Evolutionary conservation across 2,329 filamentous ascomycete species (phyloP).

Genomic region (Fusarium nurragi): DNA sequence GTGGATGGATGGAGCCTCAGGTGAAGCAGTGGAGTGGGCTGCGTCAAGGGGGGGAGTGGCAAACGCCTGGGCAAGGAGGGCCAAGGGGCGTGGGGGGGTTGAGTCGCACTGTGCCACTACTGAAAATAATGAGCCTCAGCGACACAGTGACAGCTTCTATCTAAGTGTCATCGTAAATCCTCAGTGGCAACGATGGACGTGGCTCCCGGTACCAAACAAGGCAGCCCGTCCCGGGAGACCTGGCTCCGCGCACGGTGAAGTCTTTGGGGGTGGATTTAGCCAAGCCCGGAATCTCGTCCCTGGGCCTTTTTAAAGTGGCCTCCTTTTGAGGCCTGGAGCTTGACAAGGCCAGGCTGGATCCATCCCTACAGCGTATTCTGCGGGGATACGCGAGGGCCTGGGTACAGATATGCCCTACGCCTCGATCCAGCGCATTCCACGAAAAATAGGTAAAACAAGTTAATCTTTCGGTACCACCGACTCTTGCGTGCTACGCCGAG

Average conservation of each 20-base stretch:
- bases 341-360: constrained; percentile 16
- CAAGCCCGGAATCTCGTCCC: constrained; percentile 18
- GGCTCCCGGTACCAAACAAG: constrained; percentile 17
- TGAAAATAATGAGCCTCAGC: not conserved
- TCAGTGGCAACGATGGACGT: constrained; percentile 25
- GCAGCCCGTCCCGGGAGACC: constrained; percentile 13
- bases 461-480: constrained; percentile 27
- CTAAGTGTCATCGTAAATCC: constrained; percentile 16
- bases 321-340: constrained; percentile 19
- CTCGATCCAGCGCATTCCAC: constrained; percentile 16
- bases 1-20: constrained; percentile 15
- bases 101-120: constrained; percentile 25
- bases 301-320: constrained; percentile 7
- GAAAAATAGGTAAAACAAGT: not conserved
- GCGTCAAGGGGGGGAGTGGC: constrained; percentile 7
- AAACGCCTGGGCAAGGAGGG: not conserved
- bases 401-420: constrained; percentile 22
- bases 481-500: constrained; percentile 3
- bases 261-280: constrained; percentile 11
- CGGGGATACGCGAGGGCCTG: constrained; percentile 31
- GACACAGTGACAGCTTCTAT: constrained; percentile 6
- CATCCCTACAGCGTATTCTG: constrained; percentile 27
- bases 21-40: constrained; percentile 25
- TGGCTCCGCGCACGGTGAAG: constrained; percentile 7
- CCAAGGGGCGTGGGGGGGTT: not conserved